These are phyloP conservation scores for Marasmius tenuissimus DNA, from an alignment of 1,284 basidiomycete genomes.

Conservation along the genomic window DNA sequence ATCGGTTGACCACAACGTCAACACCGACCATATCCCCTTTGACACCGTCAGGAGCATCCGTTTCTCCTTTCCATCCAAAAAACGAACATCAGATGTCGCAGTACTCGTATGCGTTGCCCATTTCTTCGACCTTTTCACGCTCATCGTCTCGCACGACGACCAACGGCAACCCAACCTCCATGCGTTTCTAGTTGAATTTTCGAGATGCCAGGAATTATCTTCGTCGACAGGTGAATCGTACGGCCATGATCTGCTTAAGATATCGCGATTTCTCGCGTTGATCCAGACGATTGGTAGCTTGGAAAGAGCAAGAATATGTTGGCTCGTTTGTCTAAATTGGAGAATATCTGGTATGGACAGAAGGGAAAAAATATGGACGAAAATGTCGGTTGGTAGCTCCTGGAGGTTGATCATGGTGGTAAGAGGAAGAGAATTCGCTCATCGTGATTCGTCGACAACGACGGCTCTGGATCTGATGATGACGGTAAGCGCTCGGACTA, in stretches of 20 bases:
- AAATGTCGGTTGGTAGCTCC: slow-evolving; percentile 40
- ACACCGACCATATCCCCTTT: slow-evolving; percentile 55
- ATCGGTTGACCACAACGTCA: slow-evolving; percentile 51
- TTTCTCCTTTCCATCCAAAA: slow-evolving; percentile 38
- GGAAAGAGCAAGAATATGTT: slow-evolving; percentile 41
- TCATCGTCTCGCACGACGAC: background rate
- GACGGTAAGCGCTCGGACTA: too few relatives aligned
- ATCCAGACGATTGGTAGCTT: slow-evolving; percentile 53
- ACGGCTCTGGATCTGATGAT: too few relatives aligned
- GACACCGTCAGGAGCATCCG: slow-evolving; percentile 52
- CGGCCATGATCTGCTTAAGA: slow-evolving; percentile 28
- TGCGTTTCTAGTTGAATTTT: background rate
- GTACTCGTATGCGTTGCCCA: slow-evolving; percentile 34
- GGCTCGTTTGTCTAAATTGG: slow-evolving; percentile 48
- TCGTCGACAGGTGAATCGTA: background rate
- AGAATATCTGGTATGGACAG: slow-evolving; percentile 49
- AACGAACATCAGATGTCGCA: slow-evolving; percentile 49
- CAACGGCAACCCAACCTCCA: slow-evolving; percentile 2
- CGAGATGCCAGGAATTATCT: background rate
- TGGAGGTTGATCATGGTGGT: background rate
- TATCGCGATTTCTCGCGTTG: slow-evolving; percentile 42
- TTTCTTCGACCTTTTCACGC: slow-evolving; percentile 2
- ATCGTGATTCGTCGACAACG: too few relatives aligned
- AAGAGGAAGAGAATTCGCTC: background rate
- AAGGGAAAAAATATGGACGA: slow-evolving; percentile 46